Evolutionary conservation across 2,329 filamentous ascomycete species (phyloP).

Genomic region (Hypoxylon sp.): DNA sequence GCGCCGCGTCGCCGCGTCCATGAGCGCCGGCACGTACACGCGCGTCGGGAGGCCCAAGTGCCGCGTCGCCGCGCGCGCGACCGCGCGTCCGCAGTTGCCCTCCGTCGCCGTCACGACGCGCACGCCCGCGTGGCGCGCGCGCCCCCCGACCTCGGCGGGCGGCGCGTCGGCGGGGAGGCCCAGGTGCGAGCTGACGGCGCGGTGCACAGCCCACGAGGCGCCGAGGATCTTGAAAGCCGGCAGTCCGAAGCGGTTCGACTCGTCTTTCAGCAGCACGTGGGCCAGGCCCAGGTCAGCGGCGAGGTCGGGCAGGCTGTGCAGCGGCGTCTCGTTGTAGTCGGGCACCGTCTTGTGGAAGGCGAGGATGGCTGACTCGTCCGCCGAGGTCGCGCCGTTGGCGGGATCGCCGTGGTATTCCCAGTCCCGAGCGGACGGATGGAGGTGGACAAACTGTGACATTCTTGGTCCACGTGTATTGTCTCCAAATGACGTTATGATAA

Average conservation of each 20-base stretch:
- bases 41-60: conserved; percentile 61
- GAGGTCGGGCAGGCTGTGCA: conserved; percentile 48
- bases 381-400: conserved; percentile 10
- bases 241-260: conserved; percentile 71
- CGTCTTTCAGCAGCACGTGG: conserved; percentile 73
- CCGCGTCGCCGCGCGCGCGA: conserved; percentile 69
- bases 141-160: conserved; percentile 37
- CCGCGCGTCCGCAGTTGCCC: conserved; percentile 79
- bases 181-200: conserved; percentile 57
- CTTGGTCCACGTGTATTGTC: not conserved
- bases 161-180: conserved; percentile 44
- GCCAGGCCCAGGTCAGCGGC: conserved; percentile 65
- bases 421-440: conserved; percentile 34
- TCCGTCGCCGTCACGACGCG: conserved; percentile 72
- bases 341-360: conserved; percentile 41
- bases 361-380: conserved; percentile 30
- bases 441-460: conserved; percentile 37
- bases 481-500: no score
- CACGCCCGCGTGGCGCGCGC: conserved; percentile 41
- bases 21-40: conserved; percentile 69
- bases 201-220: conserved; percentile 75
- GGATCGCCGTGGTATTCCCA: conserved; percentile 25
- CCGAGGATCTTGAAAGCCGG: conserved; percentile 84
- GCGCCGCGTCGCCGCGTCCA: conserved; percentile 63
- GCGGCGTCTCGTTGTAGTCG: conserved; percentile 38